These are phyloP conservation scores for Blastocystis sp. DNA, from an alignment of 352 stramenopile species.

Conservation along the genomic window DNA sequence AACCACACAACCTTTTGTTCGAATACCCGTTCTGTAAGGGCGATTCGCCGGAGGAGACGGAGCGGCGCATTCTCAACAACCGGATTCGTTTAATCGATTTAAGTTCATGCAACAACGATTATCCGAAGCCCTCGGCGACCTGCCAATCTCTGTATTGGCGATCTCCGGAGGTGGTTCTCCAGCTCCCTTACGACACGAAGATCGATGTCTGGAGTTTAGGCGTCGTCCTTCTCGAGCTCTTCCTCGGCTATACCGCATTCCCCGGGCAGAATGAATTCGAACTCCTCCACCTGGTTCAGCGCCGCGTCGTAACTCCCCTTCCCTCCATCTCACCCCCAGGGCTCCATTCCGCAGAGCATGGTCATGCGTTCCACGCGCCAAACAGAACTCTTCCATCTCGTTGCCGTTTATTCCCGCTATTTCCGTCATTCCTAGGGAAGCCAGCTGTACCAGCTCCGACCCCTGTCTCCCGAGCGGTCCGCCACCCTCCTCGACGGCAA, in stretches of 20 bases:
- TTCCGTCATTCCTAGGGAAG: background rate
- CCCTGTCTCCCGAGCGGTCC: background rate
- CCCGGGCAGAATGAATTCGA: background rate
- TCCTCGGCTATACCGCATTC: background rate
- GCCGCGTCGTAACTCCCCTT: background rate
- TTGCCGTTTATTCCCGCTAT: background rate
- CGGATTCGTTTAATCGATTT: constrained; percentile 22
- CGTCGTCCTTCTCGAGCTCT: background rate
- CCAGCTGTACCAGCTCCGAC: background rate
- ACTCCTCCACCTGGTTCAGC: background rate
- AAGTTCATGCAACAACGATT: constrained; percentile 3
- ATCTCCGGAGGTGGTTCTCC: background rate
- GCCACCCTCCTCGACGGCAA: background rate
- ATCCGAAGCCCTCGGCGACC: background rate
- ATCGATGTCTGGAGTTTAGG: constrained; percentile 21
- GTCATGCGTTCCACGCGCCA: background rate
- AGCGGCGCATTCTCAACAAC: background rate
- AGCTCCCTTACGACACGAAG: background rate
- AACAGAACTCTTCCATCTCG: background rate
- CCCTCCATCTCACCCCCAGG: background rate
- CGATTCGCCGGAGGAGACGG: background rate
- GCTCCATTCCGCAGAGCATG: background rate
- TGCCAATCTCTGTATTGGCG: constrained; percentile 15
- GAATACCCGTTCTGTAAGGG: background rate
- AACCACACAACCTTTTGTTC: background rate